These are phyloP conservation scores for Gentiana dahurica DNA, from an alignment of 257 asterid genomes.

Conservation along the genomic window DNA sequence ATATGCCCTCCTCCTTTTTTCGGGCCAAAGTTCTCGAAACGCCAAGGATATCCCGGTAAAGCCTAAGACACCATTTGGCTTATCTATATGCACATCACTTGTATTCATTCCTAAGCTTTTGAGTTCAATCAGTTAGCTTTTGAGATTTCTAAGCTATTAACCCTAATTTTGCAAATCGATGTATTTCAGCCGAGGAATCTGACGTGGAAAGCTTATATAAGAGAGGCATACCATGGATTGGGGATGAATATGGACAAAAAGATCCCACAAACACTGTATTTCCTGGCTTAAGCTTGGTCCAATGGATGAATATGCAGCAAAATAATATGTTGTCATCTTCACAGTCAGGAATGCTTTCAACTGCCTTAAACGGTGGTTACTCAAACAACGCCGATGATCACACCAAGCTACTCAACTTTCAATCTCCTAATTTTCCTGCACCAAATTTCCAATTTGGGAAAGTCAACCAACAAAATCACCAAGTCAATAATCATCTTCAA, in stretches of 20 bases:
- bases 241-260: slow-evolving; percentile 62
- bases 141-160: background rate
- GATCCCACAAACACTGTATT: slow-evolving; percentile 68
- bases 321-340: slow-evolving; percentile 41
- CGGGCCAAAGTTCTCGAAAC: slow-evolving; percentile 72
- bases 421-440: slow-evolving; percentile 46
- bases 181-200: slow-evolving; percentile 54
- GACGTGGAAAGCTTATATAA: slow-evolving; percentile 60
- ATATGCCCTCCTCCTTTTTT: slow-evolving; percentile 94
- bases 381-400: slow-evolving; percentile 35
- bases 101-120: background rate
- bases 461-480: slow-evolving; percentile 39
- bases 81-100: background rate
- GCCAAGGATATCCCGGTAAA: slow-evolving; percentile 69
- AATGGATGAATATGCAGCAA: slow-evolving; percentile 99
- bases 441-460: slow-evolving; percentile 51
- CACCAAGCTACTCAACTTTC: slow-evolving; percentile 68
- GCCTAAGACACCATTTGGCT: background rate
- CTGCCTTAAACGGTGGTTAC: slow-evolving; percentile 23
- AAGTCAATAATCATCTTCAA: slow-evolving; percentile 34
- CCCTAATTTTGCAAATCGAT: background rate
- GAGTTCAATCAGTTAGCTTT: background rate
- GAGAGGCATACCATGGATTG: slow-evolving; percentile 88
- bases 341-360: slow-evolving; percentile 39
- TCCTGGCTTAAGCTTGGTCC: slow-evolving; percentile 87